These are phyloP conservation scores for Geotrichum cucujoidarum DNA, from an alignment of 1,139 yeast species.

Conservation along the genomic window DNA sequence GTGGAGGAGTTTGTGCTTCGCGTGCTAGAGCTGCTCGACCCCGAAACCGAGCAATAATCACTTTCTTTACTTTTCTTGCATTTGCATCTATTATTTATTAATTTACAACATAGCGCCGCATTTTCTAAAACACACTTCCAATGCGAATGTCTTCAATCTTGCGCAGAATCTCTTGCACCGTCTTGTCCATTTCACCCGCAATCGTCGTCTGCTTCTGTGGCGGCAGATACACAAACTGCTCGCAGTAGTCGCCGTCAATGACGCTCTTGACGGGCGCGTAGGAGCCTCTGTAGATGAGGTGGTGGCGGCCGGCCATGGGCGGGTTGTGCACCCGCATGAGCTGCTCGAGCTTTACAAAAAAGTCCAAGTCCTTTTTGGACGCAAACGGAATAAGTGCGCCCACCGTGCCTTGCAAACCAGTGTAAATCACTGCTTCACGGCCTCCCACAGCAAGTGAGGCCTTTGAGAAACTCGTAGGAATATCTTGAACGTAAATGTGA, in stretches of 20 bases:
- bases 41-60: background rate
- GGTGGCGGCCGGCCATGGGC: slow-evolving; percentile 60
- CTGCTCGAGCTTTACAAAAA: slow-evolving; percentile 53
- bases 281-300: slow-evolving; percentile 63
- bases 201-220: slow-evolving; percentile 44
- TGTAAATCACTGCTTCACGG: slow-evolving; percentile 59
- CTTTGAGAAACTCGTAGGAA: slow-evolving; percentile 56
- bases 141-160: slow-evolving; percentile 57
- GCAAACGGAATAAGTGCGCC: slow-evolving; percentile 69
- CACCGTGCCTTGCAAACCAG: slow-evolving; percentile 77
- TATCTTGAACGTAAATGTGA: slow-evolving; percentile 67
- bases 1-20: slow-evolving; percentile 54
- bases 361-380: slow-evolving; percentile 57
- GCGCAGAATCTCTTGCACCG: slow-evolving; percentile 55
- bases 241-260: slow-evolving; percentile 86
- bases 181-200: slow-evolving; percentile 51
- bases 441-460: slow-evolving; percentile 57
- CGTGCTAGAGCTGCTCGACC: slow-evolving; percentile 23
- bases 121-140: slow-evolving; percentile 42
- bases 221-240: slow-evolving; percentile 45
- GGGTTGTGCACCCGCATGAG: slow-evolving; percentile 43
- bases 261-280: slow-evolving; percentile 72
- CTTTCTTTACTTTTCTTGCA: background rate
- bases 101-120: no score
- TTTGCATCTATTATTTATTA: background rate